phyloP scores from a whole-genome alignment of 257 asterid species.

The Solanum chiquidenum region DNA sequence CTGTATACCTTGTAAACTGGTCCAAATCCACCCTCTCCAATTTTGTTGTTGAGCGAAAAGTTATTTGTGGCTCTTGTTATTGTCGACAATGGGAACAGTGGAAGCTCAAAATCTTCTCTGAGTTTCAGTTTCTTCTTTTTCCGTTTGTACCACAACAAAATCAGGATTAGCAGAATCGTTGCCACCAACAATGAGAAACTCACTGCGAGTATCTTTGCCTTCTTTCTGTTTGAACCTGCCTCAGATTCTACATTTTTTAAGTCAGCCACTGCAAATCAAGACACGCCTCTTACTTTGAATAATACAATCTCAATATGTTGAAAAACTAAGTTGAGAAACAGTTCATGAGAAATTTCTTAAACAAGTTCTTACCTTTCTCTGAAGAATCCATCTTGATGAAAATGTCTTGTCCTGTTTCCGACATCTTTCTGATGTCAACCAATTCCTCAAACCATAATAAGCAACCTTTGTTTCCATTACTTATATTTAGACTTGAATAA shows the following conservation, averaged over 20 bases:
- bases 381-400: conserved; percentile 12
- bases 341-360: background rate
- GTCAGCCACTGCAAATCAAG: background rate
- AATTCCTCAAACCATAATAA: conserved; percentile 24
- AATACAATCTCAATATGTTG: background rate
- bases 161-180: background rate
- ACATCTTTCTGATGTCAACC: conserved; percentile 7
- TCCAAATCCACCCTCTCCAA: conserved; percentile 26
- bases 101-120: conserved; percentile 5
- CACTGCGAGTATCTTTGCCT: background rate
- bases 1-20: conserved; percentile 20
- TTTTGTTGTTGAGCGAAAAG: background rate
- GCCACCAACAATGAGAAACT: background rate
- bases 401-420: conserved; percentile 9
- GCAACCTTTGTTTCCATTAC: conserved; percentile 21
- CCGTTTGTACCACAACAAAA: background rate
- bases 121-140: background rate
- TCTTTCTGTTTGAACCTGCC: background rate
- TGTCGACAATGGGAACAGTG: conserved; percentile 7
- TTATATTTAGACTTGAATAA: conserved; percentile 12
- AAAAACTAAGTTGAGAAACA: background rate
- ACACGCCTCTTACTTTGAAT: background rate
- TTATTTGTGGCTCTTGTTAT: conserved; percentile 12
- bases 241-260: background rate
- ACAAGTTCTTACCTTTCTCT: conserved; percentile 1